These are phyloP conservation scores for Acacia melanoxylon DNA, from an alignment of 306 rosid genomes.

Conservation along the genomic window DNA sequence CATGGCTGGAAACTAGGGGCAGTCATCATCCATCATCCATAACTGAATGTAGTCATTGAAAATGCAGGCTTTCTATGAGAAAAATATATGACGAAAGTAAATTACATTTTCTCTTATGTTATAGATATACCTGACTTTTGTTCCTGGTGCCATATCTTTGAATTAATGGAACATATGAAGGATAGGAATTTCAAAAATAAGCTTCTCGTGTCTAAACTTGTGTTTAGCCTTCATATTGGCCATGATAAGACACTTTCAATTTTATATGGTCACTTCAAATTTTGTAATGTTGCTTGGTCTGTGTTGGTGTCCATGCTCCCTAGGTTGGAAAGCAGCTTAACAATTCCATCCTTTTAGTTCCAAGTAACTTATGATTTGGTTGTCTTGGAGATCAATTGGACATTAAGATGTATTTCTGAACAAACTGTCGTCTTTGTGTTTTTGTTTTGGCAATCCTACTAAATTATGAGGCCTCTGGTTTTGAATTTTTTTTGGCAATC, in stretches of 20 bases:
- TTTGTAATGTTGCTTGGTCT: neutral
- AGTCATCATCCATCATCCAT: neutral
- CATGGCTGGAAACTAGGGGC: neutral
- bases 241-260: neutral
- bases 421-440: neutral
- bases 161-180: neutral
- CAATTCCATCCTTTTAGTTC: neutral
- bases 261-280: neutral
- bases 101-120: neutral
- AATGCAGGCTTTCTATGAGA: neutral
- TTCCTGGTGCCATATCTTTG: conserved; percentile 20
- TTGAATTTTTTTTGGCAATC: conserved; percentile 28
- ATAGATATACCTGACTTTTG: neutral
- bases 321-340: neutral
- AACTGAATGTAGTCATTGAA: neutral
- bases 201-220: neutral
- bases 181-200: neutral
- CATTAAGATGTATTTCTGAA: conserved; percentile 2
- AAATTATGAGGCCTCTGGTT: conserved; percentile 25
- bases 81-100: neutral
- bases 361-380: neutral
- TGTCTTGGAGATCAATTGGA: conserved; percentile 14
- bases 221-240: neutral
- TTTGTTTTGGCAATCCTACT: conserved; percentile 23
- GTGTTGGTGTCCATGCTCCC: neutral